A percentile compares a stretch with the other conserved stretches of the same genome.
phyloP scores from a whole-genome alignment of 2,329 filamentous ascomycete genomes.

The Talaromyces sp. region DNA sequence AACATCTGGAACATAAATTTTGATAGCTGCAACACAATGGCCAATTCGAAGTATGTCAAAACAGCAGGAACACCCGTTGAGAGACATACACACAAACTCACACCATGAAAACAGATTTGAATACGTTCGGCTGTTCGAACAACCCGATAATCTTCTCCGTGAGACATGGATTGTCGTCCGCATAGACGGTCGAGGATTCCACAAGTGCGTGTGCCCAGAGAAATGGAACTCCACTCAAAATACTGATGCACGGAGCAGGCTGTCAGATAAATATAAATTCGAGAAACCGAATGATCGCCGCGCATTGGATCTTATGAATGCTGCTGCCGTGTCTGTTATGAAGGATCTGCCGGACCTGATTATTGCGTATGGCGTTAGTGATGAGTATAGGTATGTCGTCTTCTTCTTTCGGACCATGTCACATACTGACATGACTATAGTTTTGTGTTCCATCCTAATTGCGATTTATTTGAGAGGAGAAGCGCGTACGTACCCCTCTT shows the following conservation, averaged over 20 bases:
- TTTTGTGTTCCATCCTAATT: conserved; percentile 84
- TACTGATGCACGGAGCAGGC: conserved; percentile 38
- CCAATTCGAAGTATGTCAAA: conserved; percentile 38
- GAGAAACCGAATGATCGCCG: conserved; percentile 87
- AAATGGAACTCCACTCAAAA: background rate
- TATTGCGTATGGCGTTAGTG: conserved; percentile 88
- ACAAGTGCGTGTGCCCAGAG: conserved; percentile 61
- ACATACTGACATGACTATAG: conserved; percentile 43
- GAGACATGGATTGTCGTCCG: conserved; percentile 96
- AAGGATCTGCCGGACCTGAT: conserved; percentile 78
- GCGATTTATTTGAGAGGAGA: conserved; percentile 78
- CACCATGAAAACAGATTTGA: conserved; percentile 63
- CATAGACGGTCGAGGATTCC: conserved; percentile 91
- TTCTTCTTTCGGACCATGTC: background rate
- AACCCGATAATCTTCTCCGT: conserved; percentile 71
- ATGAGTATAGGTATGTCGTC: conserved; percentile 66
- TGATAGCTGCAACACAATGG: conserved; percentile 24
- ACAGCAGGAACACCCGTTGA: background rate
- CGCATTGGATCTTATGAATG: conserved; percentile 91
- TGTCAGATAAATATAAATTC: conserved; percentile 79
- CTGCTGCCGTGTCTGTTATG: conserved; percentile 80
- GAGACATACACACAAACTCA: background rate
- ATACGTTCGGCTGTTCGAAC: conserved; percentile 90
- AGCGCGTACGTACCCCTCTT: conserved; percentile 56
- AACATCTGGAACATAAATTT: background rate